Base-by-base conservation (phyloP, 1,284 basidiomycete species). In the Papiliotrema laurentii region DNA sequence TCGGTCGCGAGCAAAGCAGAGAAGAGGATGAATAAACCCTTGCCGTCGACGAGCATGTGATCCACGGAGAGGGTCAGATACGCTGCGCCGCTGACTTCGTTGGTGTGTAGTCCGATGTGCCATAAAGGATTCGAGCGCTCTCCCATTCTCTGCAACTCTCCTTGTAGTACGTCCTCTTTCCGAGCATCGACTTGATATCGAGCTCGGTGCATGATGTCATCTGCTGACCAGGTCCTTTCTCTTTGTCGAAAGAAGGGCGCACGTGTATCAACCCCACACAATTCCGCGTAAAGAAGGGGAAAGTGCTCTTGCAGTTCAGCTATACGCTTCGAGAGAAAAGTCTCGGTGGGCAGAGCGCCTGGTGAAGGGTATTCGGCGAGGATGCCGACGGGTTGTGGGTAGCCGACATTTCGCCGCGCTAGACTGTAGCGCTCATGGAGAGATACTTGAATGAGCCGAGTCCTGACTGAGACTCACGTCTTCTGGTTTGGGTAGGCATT, bases 381-480 rank as follows among this genome's bases (percentile, higher is more conserved):
- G 26, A 59, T 47, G 19, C 58, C 43, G 36, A 66, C 48, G 14
- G 49, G 35, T n/a, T 60, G 61, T 11, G 56, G 54, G 14, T 53
- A 55, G 13, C 61, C 61, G 0, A 49, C 44, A 49, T 59, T 61
- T 11, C 56, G 48, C n/a, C 62, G 57, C 19, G 58, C 47, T 21
- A 64, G 54, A 35, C 46, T 50, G 50, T 56, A 66, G 5, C 64
- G 59, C 47, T 66, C 64, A 34, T 62, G 53, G 21, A 53, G 35
- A n/a, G 56, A 56, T 26, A 63, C 59, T 60, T n/a, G n/a, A n/a
- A n/a, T n/a, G n/a, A n/a, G n/a, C n/a, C n/a, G n/a, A n/a, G n/a
- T n/a, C n/a, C n/a, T n/a, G n/a, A n/a, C n/a, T n/a, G n/a, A n/a
- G n/a, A n/a, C n/a, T n/a, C n/a, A n/a, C n/a, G n/a, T n/a, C n/a